Percentiles rank a stretch among this genome's conserved stretches.
These are phyloP conservation scores for Globisporangium nagaii DNA, from an alignment of 352 stramenopile genomes.

Conservation along the genomic window DNA sequence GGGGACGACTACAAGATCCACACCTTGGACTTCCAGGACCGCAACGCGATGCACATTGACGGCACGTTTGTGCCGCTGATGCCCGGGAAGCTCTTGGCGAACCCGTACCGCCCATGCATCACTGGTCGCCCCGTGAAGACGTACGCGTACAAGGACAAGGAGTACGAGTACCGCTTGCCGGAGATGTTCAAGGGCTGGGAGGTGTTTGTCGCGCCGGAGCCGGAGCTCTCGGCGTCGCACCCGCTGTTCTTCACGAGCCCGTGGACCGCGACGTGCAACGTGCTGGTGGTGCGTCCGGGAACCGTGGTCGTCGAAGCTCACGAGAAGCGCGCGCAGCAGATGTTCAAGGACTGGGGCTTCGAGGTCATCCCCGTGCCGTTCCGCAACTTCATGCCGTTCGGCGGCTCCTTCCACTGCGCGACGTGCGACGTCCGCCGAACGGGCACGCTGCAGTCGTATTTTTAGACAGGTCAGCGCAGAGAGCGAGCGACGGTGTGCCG, in stretches of 20 bases:
- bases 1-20: conserved; percentile 85
- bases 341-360: conserved; percentile 88
- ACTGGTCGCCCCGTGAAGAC: conserved; percentile 81
- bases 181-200: conserved; percentile 92
- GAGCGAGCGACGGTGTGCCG: not conserved
- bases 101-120: conserved; percentile 85
- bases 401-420: conserved; percentile 87
- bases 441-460: conserved; percentile 84
- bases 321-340: conserved; percentile 72
- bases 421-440: conserved; percentile 83
- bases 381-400: conserved; percentile 89
- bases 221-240: conserved; percentile 70
- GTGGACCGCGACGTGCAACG: conserved; percentile 89
- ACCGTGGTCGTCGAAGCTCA: conserved; percentile 83
- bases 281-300: conserved; percentile 78
- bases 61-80: conserved; percentile 86
- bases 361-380: conserved; percentile 86
- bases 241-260: conserved; percentile 88
- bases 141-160: conserved; percentile 86
- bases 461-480: conserved; percentile 28
- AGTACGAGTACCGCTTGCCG: conserved; percentile 83
- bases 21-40: conserved; percentile 87
- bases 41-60: conserved; percentile 90
- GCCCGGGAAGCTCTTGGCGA: conserved; percentile 82
- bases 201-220: conserved; percentile 82